A percentile compares a stretch with the other conserved stretches of the same genome.
Conservation (phyloP, 495 filamentous ascomycete genomes). For the Penicillium pancosmium region DNA sequence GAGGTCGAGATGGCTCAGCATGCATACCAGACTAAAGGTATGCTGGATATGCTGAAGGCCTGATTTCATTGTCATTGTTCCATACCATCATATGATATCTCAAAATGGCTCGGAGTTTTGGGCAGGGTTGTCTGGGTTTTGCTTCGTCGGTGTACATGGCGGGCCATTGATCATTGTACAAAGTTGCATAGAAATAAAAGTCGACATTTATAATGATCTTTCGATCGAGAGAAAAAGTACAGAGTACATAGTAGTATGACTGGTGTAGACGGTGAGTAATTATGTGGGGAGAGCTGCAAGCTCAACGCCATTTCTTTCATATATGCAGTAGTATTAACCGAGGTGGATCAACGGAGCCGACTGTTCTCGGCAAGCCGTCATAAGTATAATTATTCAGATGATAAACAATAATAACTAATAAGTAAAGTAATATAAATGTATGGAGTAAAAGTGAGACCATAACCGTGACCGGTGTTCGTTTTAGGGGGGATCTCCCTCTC, state of each 20-base stretch:
- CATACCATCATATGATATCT: slow-evolving; percentile 10
- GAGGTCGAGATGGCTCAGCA: slow-evolving; percentile 82
- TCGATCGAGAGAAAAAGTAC: not conserved
- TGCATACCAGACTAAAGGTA: slow-evolving; percentile 76
- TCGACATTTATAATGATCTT: slow-evolving; percentile 7
- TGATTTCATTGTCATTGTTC: slow-evolving; percentile 24
- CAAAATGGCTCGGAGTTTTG: slow-evolving; percentile 30
- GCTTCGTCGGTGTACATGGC: slow-evolving; percentile 32
- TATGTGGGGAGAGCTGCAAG: no score
- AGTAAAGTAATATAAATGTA: not conserved
- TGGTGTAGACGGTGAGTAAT: no score
- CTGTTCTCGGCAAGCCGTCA: slow-evolving; percentile 3
- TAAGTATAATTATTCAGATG: not conserved
- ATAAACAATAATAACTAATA: not conserved
- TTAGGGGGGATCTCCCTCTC: not conserved
- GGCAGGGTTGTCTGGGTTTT: slow-evolving; percentile 25
- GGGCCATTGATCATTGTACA: slow-evolving; percentile 36
- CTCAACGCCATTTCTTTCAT: not conserved
- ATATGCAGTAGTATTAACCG: not conserved
- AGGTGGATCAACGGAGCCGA: not conserved
- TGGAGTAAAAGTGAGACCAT: not conserved
- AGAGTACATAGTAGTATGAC: not conserved
- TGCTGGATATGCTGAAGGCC: slow-evolving; percentile 73
- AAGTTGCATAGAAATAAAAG: slow-evolving; percentile 38
- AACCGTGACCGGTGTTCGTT: slow-evolving; percentile 3